These are phyloP conservation scores for Cyberlindnera euphorbiiphila DNA, from an alignment of 805 yeast species.

Conservation along the genomic window DNA sequence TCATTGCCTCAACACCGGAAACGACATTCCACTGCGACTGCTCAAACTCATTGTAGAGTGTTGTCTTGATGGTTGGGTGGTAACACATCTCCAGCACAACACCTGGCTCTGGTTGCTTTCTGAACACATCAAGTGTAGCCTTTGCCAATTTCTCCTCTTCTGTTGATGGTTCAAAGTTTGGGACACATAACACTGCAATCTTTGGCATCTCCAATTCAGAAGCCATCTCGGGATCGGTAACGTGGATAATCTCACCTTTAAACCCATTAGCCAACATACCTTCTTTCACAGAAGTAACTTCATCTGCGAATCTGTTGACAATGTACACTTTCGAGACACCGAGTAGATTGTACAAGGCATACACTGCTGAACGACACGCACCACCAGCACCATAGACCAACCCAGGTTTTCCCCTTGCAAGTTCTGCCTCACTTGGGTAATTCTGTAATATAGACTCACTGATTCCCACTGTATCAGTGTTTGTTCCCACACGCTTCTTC, in stretches of 20 bases:
- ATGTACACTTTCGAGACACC: conserved; percentile 25
- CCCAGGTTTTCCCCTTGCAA: conserved; percentile 19
- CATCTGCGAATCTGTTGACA: conserved; percentile 24
- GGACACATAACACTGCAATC: conserved; percentile 24
- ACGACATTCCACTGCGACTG: conserved; percentile 23
- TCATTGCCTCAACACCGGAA: conserved; percentile 28
- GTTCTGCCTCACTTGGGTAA: conserved; percentile 19
- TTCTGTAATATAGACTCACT: conserved; percentile 20
- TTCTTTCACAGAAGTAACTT: conserved; percentile 17
- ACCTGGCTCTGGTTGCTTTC: conserved; percentile 15
- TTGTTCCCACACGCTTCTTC: conserved; percentile 21
- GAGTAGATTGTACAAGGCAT: conserved; percentile 22
- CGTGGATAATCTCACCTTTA: conserved; percentile 25
- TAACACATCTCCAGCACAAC: conserved; percentile 28
- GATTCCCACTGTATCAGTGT: conserved; percentile 28
- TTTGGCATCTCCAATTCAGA: conserved; percentile 16
- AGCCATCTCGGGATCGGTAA: conserved; percentile 22
- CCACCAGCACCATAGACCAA: conserved; percentile 29
- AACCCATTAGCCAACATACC: conserved; percentile 24
- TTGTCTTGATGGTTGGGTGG: conserved; percentile 24
- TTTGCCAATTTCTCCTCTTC: conserved; percentile 22
- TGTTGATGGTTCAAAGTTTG: conserved; percentile 21
- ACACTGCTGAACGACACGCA: conserved; percentile 28
- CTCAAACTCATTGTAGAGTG: conserved; percentile 17
- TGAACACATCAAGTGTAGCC: conserved; percentile 24